These are phyloP conservation scores for Scortechinia acanthostroma DNA, from an alignment of 2,329 filamentous ascomycete species.

Conservation along the genomic window DNA sequence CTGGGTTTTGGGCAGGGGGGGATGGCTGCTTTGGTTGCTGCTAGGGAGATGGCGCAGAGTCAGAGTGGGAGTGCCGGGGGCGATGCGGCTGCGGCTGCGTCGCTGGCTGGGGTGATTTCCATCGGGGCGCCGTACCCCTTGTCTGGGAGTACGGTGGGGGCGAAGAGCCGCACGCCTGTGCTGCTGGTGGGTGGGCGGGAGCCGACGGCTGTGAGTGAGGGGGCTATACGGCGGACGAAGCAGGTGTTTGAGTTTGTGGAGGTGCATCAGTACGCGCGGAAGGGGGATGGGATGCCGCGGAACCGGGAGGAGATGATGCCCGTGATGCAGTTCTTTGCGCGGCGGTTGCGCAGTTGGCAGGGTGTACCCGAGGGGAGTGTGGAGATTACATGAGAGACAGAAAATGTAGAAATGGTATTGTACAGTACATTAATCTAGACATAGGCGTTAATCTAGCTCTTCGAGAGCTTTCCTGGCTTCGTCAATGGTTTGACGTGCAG, in stretches of 20 bases:
- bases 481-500: not conserved
- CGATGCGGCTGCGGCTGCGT: conserved; percentile 6
- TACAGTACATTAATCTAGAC: not conserved
- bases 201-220: conserved; percentile 6
- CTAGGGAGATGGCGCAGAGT: conserved; percentile 8
- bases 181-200: conserved; percentile 8
- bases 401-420: not conserved
- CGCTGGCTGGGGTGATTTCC: conserved; percentile 9
- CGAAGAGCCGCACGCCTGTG: conserved; percentile 9
- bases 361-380: not conserved
- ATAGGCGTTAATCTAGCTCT: too few species aligned
- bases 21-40: conserved; percentile 39
- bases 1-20: conserved; percentile 50
- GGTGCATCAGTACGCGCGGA: conserved; percentile 9
- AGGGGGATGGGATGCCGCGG: conserved; percentile 11
- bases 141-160: conserved; percentile 6
- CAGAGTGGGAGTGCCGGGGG: conserved; percentile 4
- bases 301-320: conserved; percentile 8
- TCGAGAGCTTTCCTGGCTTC: not conserved
- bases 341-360: conserved; percentile 1
- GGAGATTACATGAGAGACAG: not conserved
- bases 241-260: conserved; percentile 9
- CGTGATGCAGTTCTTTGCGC: conserved; percentile 3
- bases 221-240: conserved; percentile 7
- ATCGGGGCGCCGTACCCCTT: conserved; percentile 8